Evolutionary conservation across 169 alveolate species (phyloP), one percentile per base, ranked within the genome.

Genomic region (Toxoplasma gondii): DNA sequence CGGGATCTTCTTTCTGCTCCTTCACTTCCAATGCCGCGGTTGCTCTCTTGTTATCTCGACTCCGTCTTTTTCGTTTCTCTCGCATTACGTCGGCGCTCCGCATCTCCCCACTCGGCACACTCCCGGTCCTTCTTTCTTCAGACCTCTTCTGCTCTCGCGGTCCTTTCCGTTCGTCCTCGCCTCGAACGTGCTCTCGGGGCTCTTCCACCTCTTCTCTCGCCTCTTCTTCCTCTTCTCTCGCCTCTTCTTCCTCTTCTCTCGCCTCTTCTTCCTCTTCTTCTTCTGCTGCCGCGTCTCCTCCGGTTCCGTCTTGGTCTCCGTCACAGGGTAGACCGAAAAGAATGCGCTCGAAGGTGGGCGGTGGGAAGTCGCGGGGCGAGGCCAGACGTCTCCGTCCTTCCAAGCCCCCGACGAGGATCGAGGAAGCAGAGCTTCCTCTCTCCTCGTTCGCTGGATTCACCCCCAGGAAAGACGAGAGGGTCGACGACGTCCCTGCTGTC

Each of bases 361-460:
- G 94, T 0, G 94, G 94, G 74, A 92, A 83, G 70, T 43, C 84
- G 34, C 94, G 91, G 16, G 94, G 94, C 0, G 94, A 92, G 7
- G 70, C 87, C 31, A 92, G 43, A 24, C 49, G 45, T 78, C 86
- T 78, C 24, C 86, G 39, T n/a, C 86, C 45, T n/a, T 78, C 86
- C 4, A 64, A 31, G 24, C n/a, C 74, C 7, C 74, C 74, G 34
- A 64, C 74, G 9, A 31, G 74, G 29, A 64, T 64, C 34, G 74
- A 64, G 74, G n/a, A 64, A 16, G n/a, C 74, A 31, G 74, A 64
- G 29, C 74, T 27, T 27, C 74, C 31, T 27, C 74, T 16, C 74
- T 27, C 74, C n/a, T 1, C 9, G 58, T 7, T 1, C n/a, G 74
- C 74, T 19, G 74, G 1, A 31, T 4, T 27, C n/a, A 27, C 29